A percentile compares a stretch with the other conserved stretches of the same genome.
Evolutionary conservation across 1,284 basidiomycete genomes (phyloP).

Genomic region (Irpex sp.): DNA sequence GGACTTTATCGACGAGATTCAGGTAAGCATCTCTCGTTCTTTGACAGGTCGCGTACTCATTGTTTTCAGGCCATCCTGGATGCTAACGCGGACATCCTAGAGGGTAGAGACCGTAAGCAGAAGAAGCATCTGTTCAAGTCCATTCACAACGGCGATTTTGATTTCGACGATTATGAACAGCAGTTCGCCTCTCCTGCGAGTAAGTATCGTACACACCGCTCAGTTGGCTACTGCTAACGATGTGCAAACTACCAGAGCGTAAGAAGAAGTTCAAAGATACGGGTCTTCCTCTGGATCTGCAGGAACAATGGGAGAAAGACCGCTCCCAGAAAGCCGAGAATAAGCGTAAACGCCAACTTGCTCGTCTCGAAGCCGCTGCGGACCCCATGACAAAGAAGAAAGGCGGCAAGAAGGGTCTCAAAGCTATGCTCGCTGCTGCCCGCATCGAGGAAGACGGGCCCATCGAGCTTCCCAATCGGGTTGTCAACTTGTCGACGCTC

Average conservation of each 20-base stretch:
- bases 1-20: constrained; percentile 55
- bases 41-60: not conserved
- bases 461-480: constrained; percentile 44
- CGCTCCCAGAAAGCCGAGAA: constrained; percentile 77
- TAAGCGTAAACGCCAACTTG: constrained; percentile 63
- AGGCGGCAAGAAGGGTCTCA: constrained; percentile 65
- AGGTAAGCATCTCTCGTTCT: constrained; percentile 37
- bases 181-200: constrained; percentile 23
- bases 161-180: constrained; percentile 32
- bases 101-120: constrained; percentile 41
- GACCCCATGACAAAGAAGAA: constrained; percentile 56
- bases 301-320: constrained; percentile 77
- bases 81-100: constrained; percentile 37
- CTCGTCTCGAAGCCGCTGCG: constrained; percentile 48
- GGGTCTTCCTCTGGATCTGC: constrained; percentile 58
- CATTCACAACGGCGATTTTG: constrained; percentile 58
- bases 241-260: constrained; percentile 35
- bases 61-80: constrained; percentile 39
- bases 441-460: constrained; percentile 35
- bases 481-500: constrained; percentile 54
- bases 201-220: constrained; percentile 15
- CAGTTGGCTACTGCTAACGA: not conserved
- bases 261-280: constrained; percentile 58
- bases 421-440: constrained; percentile 56
- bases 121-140: constrained; percentile 62